Evolutionary conservation across 768 basidiomycete species (phyloP).

Genomic region (Xerocomus brunneocitrinus): DNA sequence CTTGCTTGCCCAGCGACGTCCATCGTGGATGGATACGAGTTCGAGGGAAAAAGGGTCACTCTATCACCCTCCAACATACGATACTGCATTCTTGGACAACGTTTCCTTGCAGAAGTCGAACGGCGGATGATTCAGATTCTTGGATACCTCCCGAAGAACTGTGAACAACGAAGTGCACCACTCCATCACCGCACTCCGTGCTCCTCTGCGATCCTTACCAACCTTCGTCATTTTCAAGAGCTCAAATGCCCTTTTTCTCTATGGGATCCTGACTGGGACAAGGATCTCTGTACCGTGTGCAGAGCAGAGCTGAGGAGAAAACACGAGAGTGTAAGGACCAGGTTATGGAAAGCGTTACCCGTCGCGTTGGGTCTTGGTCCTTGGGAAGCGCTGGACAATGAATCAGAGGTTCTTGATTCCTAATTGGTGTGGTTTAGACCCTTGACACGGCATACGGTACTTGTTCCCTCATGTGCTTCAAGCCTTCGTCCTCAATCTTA

Average conservation of each 20-base stretch:
- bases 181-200: background rate
- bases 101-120: background rate
- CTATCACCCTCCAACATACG: background rate
- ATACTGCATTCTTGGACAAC: slow-evolving; percentile 2
- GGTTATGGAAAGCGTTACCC: slow-evolving; percentile 2
- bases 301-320: background rate
- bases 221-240: background rate
- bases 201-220: background rate
- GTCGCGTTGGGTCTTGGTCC: background rate
- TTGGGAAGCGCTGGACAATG: slow-evolving; percentile 9
- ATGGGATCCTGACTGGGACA: slow-evolving; percentile 3
- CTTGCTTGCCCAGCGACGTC: slow-evolving; percentile 3
- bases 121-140: background rate
- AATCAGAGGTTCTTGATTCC: background rate
- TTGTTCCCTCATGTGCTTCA: too few species aligned
- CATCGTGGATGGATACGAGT: slow-evolving; percentile 11
- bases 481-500: too few species aligned
- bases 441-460: too few species aligned
- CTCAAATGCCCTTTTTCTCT: background rate
- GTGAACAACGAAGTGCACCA: background rate
- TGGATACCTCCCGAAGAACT: background rate
- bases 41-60: background rate
- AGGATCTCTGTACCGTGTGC: background rate
- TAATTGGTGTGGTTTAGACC: background rate
- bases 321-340: background rate